Evolutionary conservation across 139 green algal species (phyloP).

Genomic region (Chlamydomonas sp.): DNA sequence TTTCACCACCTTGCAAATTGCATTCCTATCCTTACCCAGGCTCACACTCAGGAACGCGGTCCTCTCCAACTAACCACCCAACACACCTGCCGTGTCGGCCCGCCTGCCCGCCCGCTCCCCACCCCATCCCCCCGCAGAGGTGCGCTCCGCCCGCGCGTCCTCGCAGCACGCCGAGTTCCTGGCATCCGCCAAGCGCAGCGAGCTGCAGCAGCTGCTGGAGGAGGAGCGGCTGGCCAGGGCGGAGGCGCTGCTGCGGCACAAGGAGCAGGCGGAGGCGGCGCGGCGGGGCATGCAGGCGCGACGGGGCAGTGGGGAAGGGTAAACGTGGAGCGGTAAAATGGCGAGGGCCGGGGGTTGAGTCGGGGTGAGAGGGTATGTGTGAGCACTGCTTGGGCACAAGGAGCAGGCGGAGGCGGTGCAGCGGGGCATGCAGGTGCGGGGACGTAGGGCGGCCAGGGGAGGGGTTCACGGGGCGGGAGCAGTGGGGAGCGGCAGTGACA

Average conservation of each 20-base stretch:
- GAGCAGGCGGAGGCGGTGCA: neutral
- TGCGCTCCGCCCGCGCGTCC: slow-evolving; percentile 16
- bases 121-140: slow-evolving; percentile 22
- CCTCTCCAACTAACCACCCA: too few species aligned
- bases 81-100: too few species aligned
- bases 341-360: neutral
- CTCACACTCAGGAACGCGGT: too few species aligned
- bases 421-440: neutral
- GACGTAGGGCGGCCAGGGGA: neutral
- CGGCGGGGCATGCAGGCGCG: slow-evolving; percentile 56
- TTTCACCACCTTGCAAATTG: too few species aligned
- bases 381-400: neutral
- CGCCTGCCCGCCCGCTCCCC: too few species aligned
- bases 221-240: slow-evolving; percentile 37
- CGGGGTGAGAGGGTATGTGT: neutral
- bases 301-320: neutral
- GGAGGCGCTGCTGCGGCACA: slow-evolving; percentile 49
- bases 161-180: slow-evolving; percentile 27
- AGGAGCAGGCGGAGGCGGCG: slow-evolving; percentile 48
- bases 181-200: slow-evolving; percentile 4
- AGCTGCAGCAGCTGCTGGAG: slow-evolving; percentile 51
- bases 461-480: too few species aligned
- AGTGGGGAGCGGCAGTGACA: too few species aligned
- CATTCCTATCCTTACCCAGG: too few species aligned
- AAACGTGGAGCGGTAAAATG: neutral